Conservation (phyloP, 2,329 filamentous ascomycete species). For the Fusarium nygamai region DNA sequence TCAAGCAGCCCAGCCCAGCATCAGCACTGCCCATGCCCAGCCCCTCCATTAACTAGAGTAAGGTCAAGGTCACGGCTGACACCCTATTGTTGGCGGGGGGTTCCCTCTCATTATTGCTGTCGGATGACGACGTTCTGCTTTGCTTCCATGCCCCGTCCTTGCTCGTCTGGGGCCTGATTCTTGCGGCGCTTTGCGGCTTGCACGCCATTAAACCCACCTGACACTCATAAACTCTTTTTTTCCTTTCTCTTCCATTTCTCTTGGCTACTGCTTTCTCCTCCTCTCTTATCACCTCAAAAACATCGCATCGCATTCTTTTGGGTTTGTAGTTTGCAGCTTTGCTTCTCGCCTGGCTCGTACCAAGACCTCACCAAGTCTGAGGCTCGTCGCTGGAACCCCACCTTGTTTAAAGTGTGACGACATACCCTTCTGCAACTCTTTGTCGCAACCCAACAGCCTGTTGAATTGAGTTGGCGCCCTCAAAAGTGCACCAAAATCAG, state of each 20-base stretch:
- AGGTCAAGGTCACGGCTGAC: constrained; percentile 41
- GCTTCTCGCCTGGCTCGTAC: constrained; percentile 7
- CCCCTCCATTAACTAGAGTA: constrained; percentile 35
- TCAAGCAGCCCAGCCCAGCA: constrained; percentile 1
- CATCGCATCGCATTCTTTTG: constrained; percentile 23
- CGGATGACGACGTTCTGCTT: constrained; percentile 45
- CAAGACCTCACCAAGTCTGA: constrained; percentile 26
- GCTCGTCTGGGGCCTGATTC: constrained; percentile 39
- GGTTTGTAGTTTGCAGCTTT: constrained; percentile 14
- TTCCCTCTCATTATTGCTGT: constrained; percentile 42
- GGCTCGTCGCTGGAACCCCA: constrained; percentile 26
- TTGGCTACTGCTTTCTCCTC: constrained; percentile 16
- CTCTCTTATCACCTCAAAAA: constrained; percentile 23
- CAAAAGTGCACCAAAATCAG: constrained; percentile 11
- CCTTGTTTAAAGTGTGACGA: constrained; percentile 32
- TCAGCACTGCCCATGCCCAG: constrained; percentile 23
- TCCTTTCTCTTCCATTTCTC: constrained; percentile 24
- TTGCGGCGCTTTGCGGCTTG: constrained; percentile 33
- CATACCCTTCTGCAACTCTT: constrained; percentile 14
- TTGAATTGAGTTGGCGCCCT: constrained; percentile 25
- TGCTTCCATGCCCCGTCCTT: constrained; percentile 37
- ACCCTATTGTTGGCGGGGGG: constrained; percentile 40
- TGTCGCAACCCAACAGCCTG: constrained; percentile 18
- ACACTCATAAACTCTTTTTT: constrained; percentile 36
- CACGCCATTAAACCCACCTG: constrained; percentile 44